Conservation (phyloP, 805 yeast species). For the Starmerella potacharoeniae region DNA sequence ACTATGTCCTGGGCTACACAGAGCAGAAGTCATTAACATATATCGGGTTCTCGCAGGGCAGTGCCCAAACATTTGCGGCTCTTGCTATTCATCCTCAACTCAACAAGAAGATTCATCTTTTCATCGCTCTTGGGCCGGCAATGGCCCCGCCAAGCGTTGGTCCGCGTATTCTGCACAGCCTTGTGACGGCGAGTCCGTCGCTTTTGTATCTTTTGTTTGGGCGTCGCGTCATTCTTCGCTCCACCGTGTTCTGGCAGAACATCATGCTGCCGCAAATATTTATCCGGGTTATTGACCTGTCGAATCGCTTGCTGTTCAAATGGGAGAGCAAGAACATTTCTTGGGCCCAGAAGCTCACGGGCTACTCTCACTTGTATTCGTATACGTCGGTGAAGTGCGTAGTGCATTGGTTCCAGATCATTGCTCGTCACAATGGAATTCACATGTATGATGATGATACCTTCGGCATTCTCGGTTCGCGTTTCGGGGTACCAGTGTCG, state of each 20-base stretch:
- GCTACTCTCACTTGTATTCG: slow-evolving; percentile 79
- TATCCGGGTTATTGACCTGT: slow-evolving; percentile 56
- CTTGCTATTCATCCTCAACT: slow-evolving; percentile 52
- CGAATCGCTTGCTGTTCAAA: slow-evolving; percentile 58
- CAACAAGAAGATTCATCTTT: slow-evolving; percentile 41
- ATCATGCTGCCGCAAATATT: slow-evolving; percentile 69
- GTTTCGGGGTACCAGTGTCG: slow-evolving; percentile 12
- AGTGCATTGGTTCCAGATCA: slow-evolving; percentile 95
- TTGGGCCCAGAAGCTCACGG: slow-evolving; percentile 59
- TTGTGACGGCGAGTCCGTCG: slow-evolving; percentile 66
- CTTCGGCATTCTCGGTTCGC: slow-evolving; percentile 19
- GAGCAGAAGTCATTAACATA: slow-evolving; percentile 42
- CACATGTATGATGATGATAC: slow-evolving; percentile 85
- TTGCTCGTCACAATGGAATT: slow-evolving; percentile 51
- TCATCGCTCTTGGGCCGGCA: slow-evolving; percentile 87
- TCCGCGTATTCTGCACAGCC: slow-evolving; percentile 61
- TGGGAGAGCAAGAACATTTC: slow-evolving; percentile 71
- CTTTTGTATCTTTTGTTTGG: slow-evolving; percentile 65
- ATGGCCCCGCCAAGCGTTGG: slow-evolving; percentile 80
- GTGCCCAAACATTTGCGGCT: slow-evolving; percentile 86
- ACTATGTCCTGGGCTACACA: slow-evolving; percentile 52
- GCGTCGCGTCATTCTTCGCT: slow-evolving; percentile 56
- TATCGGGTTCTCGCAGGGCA: slow-evolving; percentile 87
- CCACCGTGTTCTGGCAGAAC: slow-evolving; percentile 68
- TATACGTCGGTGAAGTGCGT: slow-evolving; percentile 84